Evolutionary conservation across 768 basidiomycete genomes (phyloP), one percentile per base, ranked within the genome.

Genomic region (Macrolepiota fuliginosa): DNA sequence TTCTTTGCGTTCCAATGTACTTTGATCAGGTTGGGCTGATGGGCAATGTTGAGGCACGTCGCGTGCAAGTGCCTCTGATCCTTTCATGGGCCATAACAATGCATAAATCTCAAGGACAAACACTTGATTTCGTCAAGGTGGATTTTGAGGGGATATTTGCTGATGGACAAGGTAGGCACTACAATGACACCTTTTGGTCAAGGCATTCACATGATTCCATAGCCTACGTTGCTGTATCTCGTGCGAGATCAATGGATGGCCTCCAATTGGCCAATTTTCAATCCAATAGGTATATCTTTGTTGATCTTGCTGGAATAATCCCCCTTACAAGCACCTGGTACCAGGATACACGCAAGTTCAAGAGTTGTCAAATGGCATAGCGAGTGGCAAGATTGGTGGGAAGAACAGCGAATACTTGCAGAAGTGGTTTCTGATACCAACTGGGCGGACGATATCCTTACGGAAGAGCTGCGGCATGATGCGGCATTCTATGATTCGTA

Each of bases 81-180:
- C 67, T 94, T 17, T 87, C 93, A 0, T 95, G 92, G 92, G 92
- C 92, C 0, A 75, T 94, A 72, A 87, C 87, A 13, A 87, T 95
- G 45, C 94, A 96, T 74, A 95, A 95, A 69, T 89, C 88, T 2
- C 94, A 96, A 71, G 94, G 94, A 0, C 92, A 94, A 73, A 94
- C 92, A 0, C 75, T 96, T 47, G 80, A 86, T 49, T 79, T 90
- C 52, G 90, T 94, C 62, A 91, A 89, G 64, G 87, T 94, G 15
- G 86, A 95, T 68, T 79, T 96, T 55, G 73, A 78, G 57, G 78
- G 82, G 39, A 83, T 83, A 0, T 96, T 96, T 72, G 94, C 89
- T 67, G 87, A 82, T 58, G 89, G 89, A 0, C 87, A 92, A 84
- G 89, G 88, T 85, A 61, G 37, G 72, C 63, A 36, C 17, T 29